A percentile compares a stretch with the other conserved stretches of the same genome.
Evolutionary conservation across 192 early-diverging fungal genomes (phyloP).

Genomic region (Lobosporangium transversale): DNA sequence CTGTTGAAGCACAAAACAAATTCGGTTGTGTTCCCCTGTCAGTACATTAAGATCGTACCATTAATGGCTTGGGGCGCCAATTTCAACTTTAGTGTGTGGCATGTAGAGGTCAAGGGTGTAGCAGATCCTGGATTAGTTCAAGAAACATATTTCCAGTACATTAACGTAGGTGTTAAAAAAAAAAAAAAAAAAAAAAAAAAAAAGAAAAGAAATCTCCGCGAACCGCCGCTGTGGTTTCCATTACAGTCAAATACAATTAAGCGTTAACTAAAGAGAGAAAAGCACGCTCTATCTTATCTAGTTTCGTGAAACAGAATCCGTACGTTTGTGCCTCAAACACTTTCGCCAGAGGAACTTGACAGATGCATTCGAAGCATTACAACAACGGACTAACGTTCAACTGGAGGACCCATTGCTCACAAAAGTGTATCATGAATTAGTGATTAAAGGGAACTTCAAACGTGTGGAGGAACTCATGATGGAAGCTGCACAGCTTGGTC

Average conservation of each 20-base stretch:
- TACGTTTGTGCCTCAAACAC: conserved; percentile 89
- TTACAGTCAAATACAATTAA: no score
- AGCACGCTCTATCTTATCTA: conserved; percentile 5
- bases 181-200: neutral
- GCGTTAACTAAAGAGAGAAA: neutral
- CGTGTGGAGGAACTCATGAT: conserved; percentile 76
- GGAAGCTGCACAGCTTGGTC: conserved; percentile 65
- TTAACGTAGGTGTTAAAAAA: conserved; percentile 60
- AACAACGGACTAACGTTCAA: conserved; percentile 66
- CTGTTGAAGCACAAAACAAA: conserved; percentile 78
- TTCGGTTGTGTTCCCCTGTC: conserved; percentile 87
- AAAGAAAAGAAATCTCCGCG: no score
- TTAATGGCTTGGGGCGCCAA: conserved; percentile 90
- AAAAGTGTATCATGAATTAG: conserved; percentile 73
- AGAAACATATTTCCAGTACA: conserved; percentile 67
- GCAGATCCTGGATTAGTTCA: conserved; percentile 75
- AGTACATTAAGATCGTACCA: conserved; percentile 94
- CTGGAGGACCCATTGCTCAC: conserved; percentile 89
- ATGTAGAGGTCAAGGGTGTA: conserved; percentile 86
- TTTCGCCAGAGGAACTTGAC: conserved; percentile 84
- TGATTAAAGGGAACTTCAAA: conserved; percentile 77
- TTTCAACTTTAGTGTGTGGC: conserved; percentile 97
- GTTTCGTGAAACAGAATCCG: conserved; percentile 82
- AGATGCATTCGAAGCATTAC: conserved; percentile 76
- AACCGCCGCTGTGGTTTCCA: no score